These are phyloP conservation scores for Aechmea fasciata DNA, from an alignment of 176 grass and related monocot species.

Conservation along the genomic window DNA sequence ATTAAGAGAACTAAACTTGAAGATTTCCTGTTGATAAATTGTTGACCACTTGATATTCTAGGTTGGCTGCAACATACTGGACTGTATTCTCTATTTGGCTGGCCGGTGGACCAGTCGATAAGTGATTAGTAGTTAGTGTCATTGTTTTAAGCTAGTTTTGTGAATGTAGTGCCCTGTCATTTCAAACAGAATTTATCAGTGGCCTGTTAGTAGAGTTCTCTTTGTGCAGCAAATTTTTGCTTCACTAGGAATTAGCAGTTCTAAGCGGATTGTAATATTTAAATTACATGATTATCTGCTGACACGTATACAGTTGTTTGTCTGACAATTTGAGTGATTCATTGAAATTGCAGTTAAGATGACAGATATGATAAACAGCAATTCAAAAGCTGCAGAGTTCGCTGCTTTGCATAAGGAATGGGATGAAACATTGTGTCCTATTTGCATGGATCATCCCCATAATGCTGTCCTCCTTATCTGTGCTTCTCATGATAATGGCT, in stretches of 20 bases:
- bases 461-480: constrained; percentile 89
- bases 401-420: constrained; percentile 83
- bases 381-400: constrained; percentile 34
- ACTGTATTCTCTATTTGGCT: too few relatives aligned
- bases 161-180: background rate
- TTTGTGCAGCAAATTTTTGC: background rate
- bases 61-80: too few relatives aligned
- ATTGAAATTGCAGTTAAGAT: constrained; percentile 68
- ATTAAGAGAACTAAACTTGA: too few relatives aligned
- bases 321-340: constrained; percentile 46
- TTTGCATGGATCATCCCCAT: constrained; percentile 99
- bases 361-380: constrained; percentile 67
- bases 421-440: constrained; percentile 89
- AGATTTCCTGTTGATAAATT: too few relatives aligned
- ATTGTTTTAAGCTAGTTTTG: background rate
- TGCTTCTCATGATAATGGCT: constrained; percentile 83
- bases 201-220: background rate
- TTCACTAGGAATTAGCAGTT: background rate
- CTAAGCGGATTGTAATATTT: background rate
- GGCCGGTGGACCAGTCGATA: too few relatives aligned
- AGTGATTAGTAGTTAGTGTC: background rate
- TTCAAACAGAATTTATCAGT: background rate
- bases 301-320: constrained; percentile 2
- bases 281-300: background rate
- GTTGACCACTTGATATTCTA: too few relatives aligned